A percentile compares a stretch with the other conserved stretches of the same genome.
Evolutionary conservation across 345 rosid genomes (phyloP).

Genomic region (Turritis glabra): DNA sequence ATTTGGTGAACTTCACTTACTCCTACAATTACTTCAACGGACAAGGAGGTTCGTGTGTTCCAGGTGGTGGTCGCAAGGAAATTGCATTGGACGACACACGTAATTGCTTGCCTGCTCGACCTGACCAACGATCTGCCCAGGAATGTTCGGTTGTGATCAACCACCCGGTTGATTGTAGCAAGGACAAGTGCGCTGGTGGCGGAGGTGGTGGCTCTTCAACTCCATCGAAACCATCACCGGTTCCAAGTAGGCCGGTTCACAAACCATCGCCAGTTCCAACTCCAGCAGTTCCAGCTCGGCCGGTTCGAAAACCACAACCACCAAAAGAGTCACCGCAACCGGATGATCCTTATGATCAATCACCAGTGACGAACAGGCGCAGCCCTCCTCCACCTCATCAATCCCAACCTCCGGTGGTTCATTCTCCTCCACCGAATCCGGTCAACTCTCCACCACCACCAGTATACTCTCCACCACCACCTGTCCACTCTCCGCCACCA

Average conservation of each 20-base stretch:
- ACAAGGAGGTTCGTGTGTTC: conserved; percentile 50
- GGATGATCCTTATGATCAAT: conserved; percentile 27
- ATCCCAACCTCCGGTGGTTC: conserved; percentile 13
- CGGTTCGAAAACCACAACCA: conserved; percentile 30
- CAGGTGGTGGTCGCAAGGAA: conserved; percentile 35
- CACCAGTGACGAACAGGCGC: conserved; percentile 19
- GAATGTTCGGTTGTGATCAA: conserved; percentile 49
- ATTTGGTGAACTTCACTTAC: conserved; percentile 54
- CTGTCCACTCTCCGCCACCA: neutral
- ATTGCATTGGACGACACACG: conserved; percentile 45
- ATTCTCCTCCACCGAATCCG: conserved; percentile 30
- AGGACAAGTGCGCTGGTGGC: conserved; percentile 47
- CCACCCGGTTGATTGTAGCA: conserved; percentile 72
- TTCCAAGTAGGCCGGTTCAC: neutral
- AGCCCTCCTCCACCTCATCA: conserved; percentile 37
- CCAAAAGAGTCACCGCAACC: conserved; percentile 31
- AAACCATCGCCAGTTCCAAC: neutral
- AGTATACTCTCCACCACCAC: conserved; percentile 8
- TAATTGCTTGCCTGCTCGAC: conserved; percentile 59
- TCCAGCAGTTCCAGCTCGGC: conserved; percentile 15
- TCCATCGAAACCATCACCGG: conserved; percentile 26
- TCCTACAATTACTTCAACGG: conserved; percentile 62
- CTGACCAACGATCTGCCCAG: conserved; percentile 47
- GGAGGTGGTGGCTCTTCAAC: conserved; percentile 21
- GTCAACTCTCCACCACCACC: conserved; percentile 40